Evolutionary conservation across 2,329 filamentous ascomycete genomes (phyloP).

Genomic region (Xylariaceae sp.): DNA sequence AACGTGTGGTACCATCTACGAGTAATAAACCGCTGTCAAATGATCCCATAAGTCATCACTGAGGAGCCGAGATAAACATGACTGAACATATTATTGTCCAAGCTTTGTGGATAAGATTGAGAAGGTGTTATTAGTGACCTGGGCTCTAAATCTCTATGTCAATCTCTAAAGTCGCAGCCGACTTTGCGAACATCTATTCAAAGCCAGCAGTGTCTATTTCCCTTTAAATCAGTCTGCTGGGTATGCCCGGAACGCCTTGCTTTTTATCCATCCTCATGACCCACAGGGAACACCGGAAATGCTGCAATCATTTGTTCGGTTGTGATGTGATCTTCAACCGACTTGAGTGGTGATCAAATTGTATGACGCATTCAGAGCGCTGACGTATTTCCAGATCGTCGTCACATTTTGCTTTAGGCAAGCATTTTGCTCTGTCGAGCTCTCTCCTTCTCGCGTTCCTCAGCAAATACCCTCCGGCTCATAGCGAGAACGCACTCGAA

Average conservation of each 20-base stretch:
- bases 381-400: too few relatives aligned
- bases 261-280: conserved; percentile 14
- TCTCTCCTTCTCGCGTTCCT: conserved; percentile 69
- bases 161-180: conserved; percentile 6
- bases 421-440: conserved; percentile 19
- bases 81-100: too few relatives aligned
- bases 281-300: neutral
- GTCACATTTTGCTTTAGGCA: too few relatives aligned
- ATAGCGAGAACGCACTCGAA: conserved; percentile 94
- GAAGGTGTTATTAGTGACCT: conserved; percentile 8
- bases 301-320: too few relatives aligned
- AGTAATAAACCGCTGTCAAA: too few relatives aligned
- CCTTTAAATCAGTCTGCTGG: conserved; percentile 15
- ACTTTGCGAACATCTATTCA: neutral
- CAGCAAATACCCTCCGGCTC: conserved; percentile 84
- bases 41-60: too few relatives aligned
- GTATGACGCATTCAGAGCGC: too few relatives aligned
- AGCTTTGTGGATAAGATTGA: conserved; percentile 1
- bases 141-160: conserved; percentile 5
- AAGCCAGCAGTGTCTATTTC: neutral
- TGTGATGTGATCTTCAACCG: too few relatives aligned
- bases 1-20: too few relatives aligned
- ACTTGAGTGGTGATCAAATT: too few relatives aligned
- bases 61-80: too few relatives aligned
- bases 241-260: conserved; percentile 31